These are phyloP conservation scores for Ceratobasidium sp. DNA, from an alignment of 1,284 basidiomycete genomes.

Conservation along the genomic window DNA sequence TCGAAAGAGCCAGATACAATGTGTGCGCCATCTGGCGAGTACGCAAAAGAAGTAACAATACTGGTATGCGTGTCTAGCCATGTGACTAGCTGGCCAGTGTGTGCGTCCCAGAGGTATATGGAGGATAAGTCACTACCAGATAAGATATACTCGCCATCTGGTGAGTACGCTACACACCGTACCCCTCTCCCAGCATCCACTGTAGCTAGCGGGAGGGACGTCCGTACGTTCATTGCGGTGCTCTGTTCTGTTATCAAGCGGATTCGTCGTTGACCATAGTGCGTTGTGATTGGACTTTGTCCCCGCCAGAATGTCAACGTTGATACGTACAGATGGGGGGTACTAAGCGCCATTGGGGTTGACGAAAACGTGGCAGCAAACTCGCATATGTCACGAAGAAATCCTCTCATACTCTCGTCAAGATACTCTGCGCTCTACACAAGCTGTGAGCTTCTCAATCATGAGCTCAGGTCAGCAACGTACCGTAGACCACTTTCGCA, in stretches of 20 bases:
- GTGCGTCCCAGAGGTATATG: background rate
- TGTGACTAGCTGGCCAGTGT: no score
- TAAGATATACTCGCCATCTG: background rate
- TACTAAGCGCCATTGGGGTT: background rate
- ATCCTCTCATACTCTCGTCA: background rate
- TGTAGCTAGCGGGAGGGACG: background rate
- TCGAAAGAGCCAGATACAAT: no score
- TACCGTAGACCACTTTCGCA: conserved; percentile 3
- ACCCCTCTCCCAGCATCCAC: background rate
- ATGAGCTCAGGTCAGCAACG: background rate
- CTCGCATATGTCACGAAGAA: background rate
- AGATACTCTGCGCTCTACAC: background rate
- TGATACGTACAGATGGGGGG: conserved; percentile 6
- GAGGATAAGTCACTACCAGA: no score
- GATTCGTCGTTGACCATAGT: background rate
- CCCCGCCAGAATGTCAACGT: background rate
- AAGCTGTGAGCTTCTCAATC: background rate
- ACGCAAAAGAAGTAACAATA: no score
- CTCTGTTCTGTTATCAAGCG: background rate
- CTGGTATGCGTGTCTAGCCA: no score
- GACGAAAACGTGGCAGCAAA: background rate
- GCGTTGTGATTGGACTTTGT: background rate
- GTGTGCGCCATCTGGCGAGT: no score
- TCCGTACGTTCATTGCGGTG: background rate
- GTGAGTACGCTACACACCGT: no score